Evolutionary conservation across 2,329 filamentous ascomycete genomes (phyloP), one percentile per base, ranked within the genome.

Genomic region (Triangularia setosa): DNA sequence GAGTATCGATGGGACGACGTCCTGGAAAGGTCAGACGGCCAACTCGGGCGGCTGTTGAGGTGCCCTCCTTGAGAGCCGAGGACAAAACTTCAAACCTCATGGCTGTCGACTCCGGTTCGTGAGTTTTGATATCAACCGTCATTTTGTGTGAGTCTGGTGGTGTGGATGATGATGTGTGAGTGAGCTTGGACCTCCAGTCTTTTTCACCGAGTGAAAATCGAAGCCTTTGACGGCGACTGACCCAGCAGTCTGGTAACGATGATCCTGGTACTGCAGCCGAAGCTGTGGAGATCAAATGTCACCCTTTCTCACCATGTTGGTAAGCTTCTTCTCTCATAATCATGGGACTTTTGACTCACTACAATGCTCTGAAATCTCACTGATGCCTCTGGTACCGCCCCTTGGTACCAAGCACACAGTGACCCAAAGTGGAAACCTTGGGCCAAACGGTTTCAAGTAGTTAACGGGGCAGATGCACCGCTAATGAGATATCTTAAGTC

Each of bases 1-100:
- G 95, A 28, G 95, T 99, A 21, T 90, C 80, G 68, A 97, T 82
- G n/a, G 83, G 77, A 67, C 82, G 85, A 65, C 90, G 83, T 52
- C 77, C 87, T 71, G 76, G 81, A 5, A 95, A 75, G 4, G 81
- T 78, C 24, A 98, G 78, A 60, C 80, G 82, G 3, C 91, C 93
- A 8, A 94, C 78, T 60, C 93, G 85, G 35, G 90, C 85, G 23
- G 79, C 80, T 27, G 76, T 63, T 60, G 58, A 9, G 12, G 52
- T 18, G 23, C 75, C 78, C 63, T 80, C 76, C 23, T 73, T 70
- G 2, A 75, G 66, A 14, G 77, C 73, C n/a, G 75, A 72, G 64
- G 77, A 79, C 27, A 85, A 67, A n/a, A 85, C 70, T 64, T 81
- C 77, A 66, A 86, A 86, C 66, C 73, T 75, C 75, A 78, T 77